Percentiles rank a stretch among this genome's conserved stretches.
phyloP scores from a whole-genome alignment of 169 alveolate genomes.

The Plasmodium cynomolgi region DNA sequence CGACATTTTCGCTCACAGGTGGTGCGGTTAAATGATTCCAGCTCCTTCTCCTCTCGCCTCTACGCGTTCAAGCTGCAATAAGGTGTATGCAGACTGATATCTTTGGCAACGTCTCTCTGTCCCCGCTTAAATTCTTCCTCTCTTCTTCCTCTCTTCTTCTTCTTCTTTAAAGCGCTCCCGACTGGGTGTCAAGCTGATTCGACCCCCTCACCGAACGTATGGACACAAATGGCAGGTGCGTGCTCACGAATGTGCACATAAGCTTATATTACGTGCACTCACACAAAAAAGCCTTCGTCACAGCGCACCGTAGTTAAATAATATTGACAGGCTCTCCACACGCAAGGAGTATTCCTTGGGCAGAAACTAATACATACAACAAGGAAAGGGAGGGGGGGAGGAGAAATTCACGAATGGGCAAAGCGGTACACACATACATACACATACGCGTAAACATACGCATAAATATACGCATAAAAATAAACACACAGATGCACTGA shows the following conservation, averaged over 20 bases:
- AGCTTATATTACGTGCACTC: not conserved
- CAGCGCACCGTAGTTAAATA: not conserved
- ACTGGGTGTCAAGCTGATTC: not conserved
- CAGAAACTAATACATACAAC: not conserved
- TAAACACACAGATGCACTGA: no score
- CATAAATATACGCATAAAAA: no score
- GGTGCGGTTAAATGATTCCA: not conserved
- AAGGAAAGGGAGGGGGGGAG: not conserved
- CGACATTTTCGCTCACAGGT: slow-evolving; percentile 75
- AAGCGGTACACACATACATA: not conserved
- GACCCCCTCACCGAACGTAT: not conserved
- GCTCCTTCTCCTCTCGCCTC: not conserved
- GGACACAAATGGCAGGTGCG: not conserved
- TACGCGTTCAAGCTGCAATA: not conserved
- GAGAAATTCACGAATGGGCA: no score
- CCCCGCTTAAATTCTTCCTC: not conserved
- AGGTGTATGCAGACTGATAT: not conserved
- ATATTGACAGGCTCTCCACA: not conserved
- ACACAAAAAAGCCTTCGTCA: not conserved
- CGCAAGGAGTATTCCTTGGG: not conserved
- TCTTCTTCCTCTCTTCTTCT: not conserved
- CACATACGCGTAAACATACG: no score
- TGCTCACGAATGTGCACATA: not conserved
- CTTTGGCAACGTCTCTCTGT: not conserved
- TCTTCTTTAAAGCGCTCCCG: not conserved